Percentiles rank a stretch among this genome's conserved stretches.
Evolutionary conservation across 495 filamentous ascomycete species (phyloP).

Genomic region (Podospora sp.): DNA sequence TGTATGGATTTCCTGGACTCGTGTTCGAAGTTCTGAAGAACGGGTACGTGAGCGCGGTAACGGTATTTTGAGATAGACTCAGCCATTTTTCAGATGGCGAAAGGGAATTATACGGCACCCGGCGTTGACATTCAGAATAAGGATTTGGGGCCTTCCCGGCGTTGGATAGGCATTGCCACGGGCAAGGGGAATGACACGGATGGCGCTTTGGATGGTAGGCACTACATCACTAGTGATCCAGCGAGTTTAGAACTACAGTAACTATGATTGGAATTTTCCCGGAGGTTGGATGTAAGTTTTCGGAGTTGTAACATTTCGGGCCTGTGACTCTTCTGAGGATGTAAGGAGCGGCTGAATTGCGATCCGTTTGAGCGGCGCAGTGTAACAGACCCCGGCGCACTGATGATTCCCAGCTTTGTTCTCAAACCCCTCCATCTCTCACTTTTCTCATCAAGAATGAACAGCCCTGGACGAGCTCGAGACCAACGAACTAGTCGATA

Average conservation of each 20-base stretch:
- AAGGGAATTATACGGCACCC: not conserved
- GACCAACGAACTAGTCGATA: too few species aligned
- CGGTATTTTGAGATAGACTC: constrained; percentile 56
- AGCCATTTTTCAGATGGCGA: not conserved
- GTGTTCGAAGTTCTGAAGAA: constrained; percentile 96
- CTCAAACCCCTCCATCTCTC: not conserved
- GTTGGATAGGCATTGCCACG: not conserved
- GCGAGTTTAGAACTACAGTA: not conserved
- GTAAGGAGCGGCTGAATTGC: not conserved
- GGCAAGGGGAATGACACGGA: too few species aligned
- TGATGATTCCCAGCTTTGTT: not conserved
- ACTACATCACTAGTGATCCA: not conserved
- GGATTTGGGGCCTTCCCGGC: not conserved
- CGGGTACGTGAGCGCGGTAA: constrained; percentile 82
- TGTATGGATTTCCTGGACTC: constrained; percentile 92
- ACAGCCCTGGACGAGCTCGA: not conserved
- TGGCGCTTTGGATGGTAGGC: too few species aligned
- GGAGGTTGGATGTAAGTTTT: not conserved
- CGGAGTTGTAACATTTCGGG: not conserved
- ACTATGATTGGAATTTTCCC: not conserved
- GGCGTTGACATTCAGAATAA: not conserved
- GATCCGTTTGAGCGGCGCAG: not conserved
- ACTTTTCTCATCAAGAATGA: not conserved
- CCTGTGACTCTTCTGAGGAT: not conserved
- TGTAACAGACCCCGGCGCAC: not conserved